Conservation (phyloP, 257 asterid species). For the Scutellaria galericulata region DNA sequence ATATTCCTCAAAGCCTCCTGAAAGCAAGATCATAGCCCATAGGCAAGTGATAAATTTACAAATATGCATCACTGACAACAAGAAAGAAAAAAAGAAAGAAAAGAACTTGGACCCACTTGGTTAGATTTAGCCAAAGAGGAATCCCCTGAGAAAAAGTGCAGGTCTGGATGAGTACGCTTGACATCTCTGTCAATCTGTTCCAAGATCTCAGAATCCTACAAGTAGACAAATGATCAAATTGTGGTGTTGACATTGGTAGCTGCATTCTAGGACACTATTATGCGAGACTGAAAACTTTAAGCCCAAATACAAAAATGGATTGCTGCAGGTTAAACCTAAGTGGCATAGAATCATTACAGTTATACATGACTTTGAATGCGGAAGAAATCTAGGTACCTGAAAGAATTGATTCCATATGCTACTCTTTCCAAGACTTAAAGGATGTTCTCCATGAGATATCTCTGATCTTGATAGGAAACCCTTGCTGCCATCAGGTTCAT, state of each 20-base stretch:
- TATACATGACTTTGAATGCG: background rate
- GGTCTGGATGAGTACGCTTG: constrained; percentile 94
- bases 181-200: constrained; percentile 99
- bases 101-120: constrained; percentile 61
- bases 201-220: constrained; percentile 81
- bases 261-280: constrained; percentile 21
- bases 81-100: constrained; percentile 30
- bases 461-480: constrained; percentile 94
- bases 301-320: constrained; percentile 22
- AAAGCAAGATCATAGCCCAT: constrained; percentile 36
- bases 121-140: constrained; percentile 73
- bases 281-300: constrained; percentile 23
- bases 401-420: constrained; percentile 96
- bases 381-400: constrained; percentile 61
- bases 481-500: constrained; percentile 53
- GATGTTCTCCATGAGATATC: constrained; percentile 88
- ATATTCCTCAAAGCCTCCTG: constrained; percentile 83
- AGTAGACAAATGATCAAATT: constrained; percentile 34
- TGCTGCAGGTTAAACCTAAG: constrained; percentile 20
- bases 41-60: constrained; percentile 39
- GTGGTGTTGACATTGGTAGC: constrained; percentile 19
- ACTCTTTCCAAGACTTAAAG: constrained; percentile 82
- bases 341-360: constrained; percentile 6
- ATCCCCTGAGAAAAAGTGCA: constrained; percentile 92
- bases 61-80: constrained; percentile 23